Conservation (phyloP, 2,329 filamentous ascomycete genomes). For the Cladosporium austrohemisphaericum region DNA sequence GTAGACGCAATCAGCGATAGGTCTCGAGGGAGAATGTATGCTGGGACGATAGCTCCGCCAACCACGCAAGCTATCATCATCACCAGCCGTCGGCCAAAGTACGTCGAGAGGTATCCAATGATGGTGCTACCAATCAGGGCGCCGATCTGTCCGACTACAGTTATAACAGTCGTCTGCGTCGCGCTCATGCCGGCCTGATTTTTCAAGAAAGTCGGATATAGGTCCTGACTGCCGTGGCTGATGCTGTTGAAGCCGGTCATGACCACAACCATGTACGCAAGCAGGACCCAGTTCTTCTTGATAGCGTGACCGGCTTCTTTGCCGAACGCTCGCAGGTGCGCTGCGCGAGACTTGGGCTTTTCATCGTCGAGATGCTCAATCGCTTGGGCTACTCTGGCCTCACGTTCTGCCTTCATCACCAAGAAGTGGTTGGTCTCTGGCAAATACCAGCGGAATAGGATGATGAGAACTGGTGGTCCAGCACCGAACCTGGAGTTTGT, state of each 20-base stretch:
- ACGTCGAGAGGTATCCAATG: constrained; percentile 36
- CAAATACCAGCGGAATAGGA: constrained; percentile 23
- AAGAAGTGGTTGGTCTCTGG: constrained; percentile 29
- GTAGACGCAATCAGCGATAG: constrained; percentile 33
- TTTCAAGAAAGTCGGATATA: constrained; percentile 41
- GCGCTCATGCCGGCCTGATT: constrained; percentile 32
- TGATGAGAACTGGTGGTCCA: constrained; percentile 35
- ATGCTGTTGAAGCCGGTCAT: constrained; percentile 24
- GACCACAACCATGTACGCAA: constrained; percentile 33
- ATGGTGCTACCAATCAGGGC: constrained; percentile 34
- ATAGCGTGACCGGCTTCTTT: constrained; percentile 25
- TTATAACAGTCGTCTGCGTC: constrained; percentile 34
- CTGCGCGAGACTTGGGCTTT: constrained; percentile 2
- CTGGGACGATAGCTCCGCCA: constrained; percentile 35
- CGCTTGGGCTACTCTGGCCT: constrained; percentile 19
- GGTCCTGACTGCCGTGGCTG: constrained; percentile 32
- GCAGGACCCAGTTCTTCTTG: constrained; percentile 33
- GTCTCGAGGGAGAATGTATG: constrained; percentile 32
- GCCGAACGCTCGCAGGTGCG: constrained; percentile 20
- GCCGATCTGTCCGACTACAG: constrained; percentile 35
- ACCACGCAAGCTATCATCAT: constrained; percentile 38
- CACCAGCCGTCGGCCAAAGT: constrained; percentile 35
- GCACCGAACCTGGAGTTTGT: constrained; percentile 31
- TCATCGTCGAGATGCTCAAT: background rate
- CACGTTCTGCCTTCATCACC: constrained; percentile 25